These are phyloP conservation scores for Backusella circina DNA, from an alignment of 192 early-diverging fungal species.

Conservation along the genomic window DNA sequence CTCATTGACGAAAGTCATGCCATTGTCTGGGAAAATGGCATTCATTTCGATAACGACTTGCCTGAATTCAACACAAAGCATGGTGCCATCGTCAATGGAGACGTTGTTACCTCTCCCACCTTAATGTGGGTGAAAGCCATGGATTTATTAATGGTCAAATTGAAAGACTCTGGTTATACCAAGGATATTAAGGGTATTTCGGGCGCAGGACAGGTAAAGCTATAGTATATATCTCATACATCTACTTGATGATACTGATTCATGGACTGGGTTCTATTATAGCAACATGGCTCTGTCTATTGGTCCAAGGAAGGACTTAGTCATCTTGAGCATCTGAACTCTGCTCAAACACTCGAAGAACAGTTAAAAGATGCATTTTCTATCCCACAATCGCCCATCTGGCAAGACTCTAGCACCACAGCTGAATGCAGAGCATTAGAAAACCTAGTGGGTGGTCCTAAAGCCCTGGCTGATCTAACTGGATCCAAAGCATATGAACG, in stretches of 20 bases:
- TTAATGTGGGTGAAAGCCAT: slow-evolving; percentile 80
- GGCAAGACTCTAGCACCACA: slow-evolving; percentile 77
- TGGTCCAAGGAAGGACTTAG: slow-evolving; percentile 54
- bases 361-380: slow-evolving; percentile 59
- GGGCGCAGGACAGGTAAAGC: slow-evolving; percentile 61
- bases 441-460: slow-evolving; percentile 54
- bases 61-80: slow-evolving; percentile 49
- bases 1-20: slow-evolving; percentile 35
- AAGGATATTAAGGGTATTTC: slow-evolving; percentile 45
- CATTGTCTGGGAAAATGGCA: slow-evolving; percentile 43
- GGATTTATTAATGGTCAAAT: slow-evolving; percentile 51
- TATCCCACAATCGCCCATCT: slow-evolving; percentile 67
- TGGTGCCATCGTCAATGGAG: slow-evolving; percentile 45
- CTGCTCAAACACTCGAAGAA: slow-evolving; percentile 28
- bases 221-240: not conserved
- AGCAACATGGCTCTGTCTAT: slow-evolving; percentile 88
- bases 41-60: slow-evolving; percentile 65
- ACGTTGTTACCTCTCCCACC: slow-evolving; percentile 60
- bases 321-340: slow-evolving; percentile 37
- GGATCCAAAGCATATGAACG: slow-evolving; percentile 80
- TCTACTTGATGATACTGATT: too few species aligned
- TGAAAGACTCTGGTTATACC: slow-evolving; percentile 34
- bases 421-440: slow-evolving; percentile 64
- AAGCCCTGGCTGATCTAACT: slow-evolving; percentile 59
- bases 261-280: not conserved